Evolutionary conservation across 2,329 filamentous ascomycete genomes (phyloP).

Genomic region (Colletotrichum eremochloae): DNA sequence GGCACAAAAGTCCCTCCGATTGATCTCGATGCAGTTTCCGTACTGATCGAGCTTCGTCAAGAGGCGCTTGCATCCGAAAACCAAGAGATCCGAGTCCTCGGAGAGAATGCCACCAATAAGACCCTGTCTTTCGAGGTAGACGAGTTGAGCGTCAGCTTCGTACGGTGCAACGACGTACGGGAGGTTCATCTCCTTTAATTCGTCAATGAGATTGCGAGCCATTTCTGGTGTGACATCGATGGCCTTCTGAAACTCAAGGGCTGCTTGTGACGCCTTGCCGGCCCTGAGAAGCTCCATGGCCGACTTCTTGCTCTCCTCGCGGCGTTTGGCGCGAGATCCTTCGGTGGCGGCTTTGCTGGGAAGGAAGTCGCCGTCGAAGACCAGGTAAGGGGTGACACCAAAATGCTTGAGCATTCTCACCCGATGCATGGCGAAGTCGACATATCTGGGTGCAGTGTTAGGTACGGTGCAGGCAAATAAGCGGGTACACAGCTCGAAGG

Average conservation of each 20-base stretch:
- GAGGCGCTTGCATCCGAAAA: conserved; percentile 92
- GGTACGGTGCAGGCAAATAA: conserved; percentile 8
- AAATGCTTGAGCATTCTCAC: conserved; percentile 96
- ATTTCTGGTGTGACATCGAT: conserved; percentile 97
- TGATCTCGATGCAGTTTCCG: conserved; percentile 92
- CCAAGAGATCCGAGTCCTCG: conserved; percentile 95
- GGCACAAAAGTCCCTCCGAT: conserved; percentile 87
- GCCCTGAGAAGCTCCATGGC: conserved; percentile 86
- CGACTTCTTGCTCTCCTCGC: conserved; percentile 80
- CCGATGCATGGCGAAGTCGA: conserved; percentile 90
- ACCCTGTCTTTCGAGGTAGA: conserved; percentile 90
- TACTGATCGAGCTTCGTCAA: conserved; percentile 96
- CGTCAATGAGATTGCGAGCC: conserved; percentile 91
- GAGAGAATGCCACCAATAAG: conserved; percentile 90
- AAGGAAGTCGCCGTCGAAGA: conserved; percentile 96
- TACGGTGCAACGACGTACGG: conserved; percentile 96
- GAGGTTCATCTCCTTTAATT: conserved; percentile 83
- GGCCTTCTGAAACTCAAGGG: conserved; percentile 91
- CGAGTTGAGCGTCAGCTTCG: conserved; percentile 96
- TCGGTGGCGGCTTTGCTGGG: conserved; percentile 95
- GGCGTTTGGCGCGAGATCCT: conserved; percentile 77
- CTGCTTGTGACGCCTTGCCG: conserved; percentile 84
- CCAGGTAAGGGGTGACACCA: conserved; percentile 91
- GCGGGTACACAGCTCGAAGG: neutral
- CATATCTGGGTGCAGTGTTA: conserved; percentile 70